These are phyloP conservation scores for Cucumis melo DNA, from an alignment of 306 rosid genomes.

Conservation along the genomic window DNA sequence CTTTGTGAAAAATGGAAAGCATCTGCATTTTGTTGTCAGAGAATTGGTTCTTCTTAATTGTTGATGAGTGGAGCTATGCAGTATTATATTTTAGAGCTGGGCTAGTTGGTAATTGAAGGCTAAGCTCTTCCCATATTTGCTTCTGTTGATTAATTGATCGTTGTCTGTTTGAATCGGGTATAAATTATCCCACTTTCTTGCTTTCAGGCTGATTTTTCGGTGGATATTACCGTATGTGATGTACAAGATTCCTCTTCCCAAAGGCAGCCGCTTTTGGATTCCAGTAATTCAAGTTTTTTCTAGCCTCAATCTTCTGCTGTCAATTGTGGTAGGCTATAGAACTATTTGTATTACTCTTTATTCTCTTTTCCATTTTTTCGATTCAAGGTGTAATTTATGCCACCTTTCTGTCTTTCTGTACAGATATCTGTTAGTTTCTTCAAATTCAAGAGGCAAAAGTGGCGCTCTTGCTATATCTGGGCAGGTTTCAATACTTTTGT, in stretches of 20 bases:
- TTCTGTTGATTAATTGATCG: neutral
- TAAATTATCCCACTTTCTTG: conserved; percentile 11
- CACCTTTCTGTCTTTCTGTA: conserved; percentile 6
- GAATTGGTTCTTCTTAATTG: neutral
- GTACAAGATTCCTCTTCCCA: conserved; percentile 67
- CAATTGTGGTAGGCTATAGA: conserved; percentile 45
- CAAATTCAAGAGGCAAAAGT: conserved; percentile 52
- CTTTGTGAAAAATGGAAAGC: neutral
- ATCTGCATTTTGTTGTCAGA: neutral
- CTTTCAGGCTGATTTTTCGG: conserved; percentile 66
- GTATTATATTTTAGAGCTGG: neutral
- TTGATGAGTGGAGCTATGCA: neutral
- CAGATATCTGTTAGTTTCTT: conserved; percentile 48
- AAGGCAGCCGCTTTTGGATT: conserved; percentile 90
- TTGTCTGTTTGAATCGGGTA: neutral
- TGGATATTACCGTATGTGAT: conserved; percentile 48
- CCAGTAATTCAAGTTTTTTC: conserved; percentile 82
- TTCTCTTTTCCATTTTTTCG: neutral
- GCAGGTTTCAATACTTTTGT: conserved; percentile 45
- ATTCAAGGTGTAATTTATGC: neutral
- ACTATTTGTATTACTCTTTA: neutral
- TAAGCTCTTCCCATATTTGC: neutral
- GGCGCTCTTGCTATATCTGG: conserved; percentile 86
- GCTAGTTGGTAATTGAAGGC: neutral
- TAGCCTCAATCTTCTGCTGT: conserved; percentile 70